phyloP scores from a whole-genome alignment of 306 rosid genomes.

The Lotus japonicus region DNA sequence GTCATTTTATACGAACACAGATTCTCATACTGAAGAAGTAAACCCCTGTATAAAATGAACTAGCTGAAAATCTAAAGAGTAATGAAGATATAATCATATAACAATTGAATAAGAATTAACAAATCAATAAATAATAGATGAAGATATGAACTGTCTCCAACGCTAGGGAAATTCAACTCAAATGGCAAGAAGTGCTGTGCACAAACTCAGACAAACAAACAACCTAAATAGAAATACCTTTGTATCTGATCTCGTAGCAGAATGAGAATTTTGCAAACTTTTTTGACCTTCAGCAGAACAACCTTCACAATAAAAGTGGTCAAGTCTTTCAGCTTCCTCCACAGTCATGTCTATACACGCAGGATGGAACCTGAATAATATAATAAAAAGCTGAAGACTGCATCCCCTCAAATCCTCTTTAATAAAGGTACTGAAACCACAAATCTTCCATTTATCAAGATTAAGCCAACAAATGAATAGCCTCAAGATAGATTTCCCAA shows the following conservation, averaged over 20 bases:
- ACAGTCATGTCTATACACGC: conserved; percentile 96
- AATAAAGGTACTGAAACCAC: background rate
- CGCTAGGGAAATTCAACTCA: conserved; percentile 1
- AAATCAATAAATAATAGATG: background rate
- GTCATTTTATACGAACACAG: background rate
- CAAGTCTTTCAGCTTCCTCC: conserved; percentile 89
- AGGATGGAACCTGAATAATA: conserved; percentile 97
- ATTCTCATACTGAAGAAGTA: conserved; percentile 2
- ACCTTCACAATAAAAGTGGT: conserved; percentile 84
- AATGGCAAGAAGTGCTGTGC: conserved; percentile 10
- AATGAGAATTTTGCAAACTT: conserved; percentile 74
- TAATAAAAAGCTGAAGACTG: conserved; percentile 32
- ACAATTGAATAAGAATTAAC: background rate
- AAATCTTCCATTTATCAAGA: background rate
- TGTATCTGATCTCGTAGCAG: conserved; percentile 62
- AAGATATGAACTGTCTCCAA: conserved; percentile 9
- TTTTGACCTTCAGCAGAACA: conserved; percentile 91
- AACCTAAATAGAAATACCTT: conserved; percentile 51
- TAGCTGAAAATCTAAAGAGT: background rate
- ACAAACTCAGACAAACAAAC: background rate
- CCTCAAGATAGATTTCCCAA: conserved; percentile 14
- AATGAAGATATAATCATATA: background rate
- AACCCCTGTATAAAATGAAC: background rate
- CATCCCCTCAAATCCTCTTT: conserved; percentile 13
- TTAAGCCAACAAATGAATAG: background rate